phyloP scores from a whole-genome alignment of 371 early-diverging fungal genomes.

The Mortierella sp. region DNA sequence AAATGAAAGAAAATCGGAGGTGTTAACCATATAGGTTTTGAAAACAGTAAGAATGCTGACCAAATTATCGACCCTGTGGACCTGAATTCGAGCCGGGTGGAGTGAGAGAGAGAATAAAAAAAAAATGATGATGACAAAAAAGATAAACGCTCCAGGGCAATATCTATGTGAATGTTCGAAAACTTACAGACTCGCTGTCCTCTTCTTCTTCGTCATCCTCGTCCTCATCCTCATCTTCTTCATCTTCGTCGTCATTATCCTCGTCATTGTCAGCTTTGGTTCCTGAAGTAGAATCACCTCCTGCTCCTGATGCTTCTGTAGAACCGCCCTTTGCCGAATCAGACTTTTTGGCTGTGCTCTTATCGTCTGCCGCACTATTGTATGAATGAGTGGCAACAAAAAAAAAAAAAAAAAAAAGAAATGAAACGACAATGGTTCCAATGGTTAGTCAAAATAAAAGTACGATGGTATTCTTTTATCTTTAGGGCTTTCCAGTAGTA shows the following conservation, averaged over 20 bases:
- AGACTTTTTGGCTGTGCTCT: conserved; percentile 25
- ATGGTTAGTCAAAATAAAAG: too few species aligned
- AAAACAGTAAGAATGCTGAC: not conserved
- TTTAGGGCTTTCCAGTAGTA: too few species aligned
- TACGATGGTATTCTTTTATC: too few species aligned
- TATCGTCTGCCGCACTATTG: conserved; percentile 32
- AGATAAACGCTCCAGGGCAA: not conserved
- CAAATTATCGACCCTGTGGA: not conserved
- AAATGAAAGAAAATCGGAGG: not conserved
- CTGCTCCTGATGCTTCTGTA: conserved; percentile 4
- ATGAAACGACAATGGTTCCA: too few species aligned
- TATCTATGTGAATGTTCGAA: not conserved
- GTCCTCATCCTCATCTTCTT: conserved; percentile 42
- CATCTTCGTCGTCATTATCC: conserved; percentile 22
- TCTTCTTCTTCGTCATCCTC: conserved; percentile 48
- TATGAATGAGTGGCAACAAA: not conserved
- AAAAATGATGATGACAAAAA: not conserved
- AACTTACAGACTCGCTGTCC: conserved; percentile 47
- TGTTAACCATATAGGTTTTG: conserved; percentile 2
- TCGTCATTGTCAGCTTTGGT: not conserved
- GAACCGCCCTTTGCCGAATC: conserved; percentile 10
- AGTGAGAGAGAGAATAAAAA: not conserved
- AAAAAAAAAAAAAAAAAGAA: not conserved
- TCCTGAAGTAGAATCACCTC: not conserved
- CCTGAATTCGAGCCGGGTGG: not conserved